A percentile compares a stretch with the other conserved stretches of the same genome.
Evolutionary conservation across 2,329 filamentous ascomycete species (phyloP).

Genomic region (Hypoxylon sp.): DNA sequence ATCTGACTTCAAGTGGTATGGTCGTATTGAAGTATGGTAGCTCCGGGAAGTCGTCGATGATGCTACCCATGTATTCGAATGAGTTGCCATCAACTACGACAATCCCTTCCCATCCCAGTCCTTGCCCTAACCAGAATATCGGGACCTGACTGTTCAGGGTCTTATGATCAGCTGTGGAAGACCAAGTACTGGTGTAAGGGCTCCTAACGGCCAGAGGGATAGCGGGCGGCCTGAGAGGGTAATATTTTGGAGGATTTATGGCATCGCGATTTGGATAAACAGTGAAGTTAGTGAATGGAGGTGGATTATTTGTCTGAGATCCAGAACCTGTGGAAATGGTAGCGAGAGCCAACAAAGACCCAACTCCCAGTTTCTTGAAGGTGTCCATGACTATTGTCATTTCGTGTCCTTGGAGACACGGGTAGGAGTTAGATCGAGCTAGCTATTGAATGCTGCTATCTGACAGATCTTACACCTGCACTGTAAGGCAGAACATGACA

Average conservation of each 20-base stretch:
- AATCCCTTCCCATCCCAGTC: constrained; percentile 65
- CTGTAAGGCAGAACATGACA: constrained; percentile 30
- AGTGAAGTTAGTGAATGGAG: constrained; percentile 32
- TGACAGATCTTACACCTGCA: constrained; percentile 24
- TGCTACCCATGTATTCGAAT: constrained; percentile 63
- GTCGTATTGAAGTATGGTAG: constrained; percentile 55
- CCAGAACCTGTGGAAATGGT: constrained; percentile 10
- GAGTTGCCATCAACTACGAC: constrained; percentile 59
- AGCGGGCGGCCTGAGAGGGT: constrained; percentile 67
- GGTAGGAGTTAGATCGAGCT: constrained; percentile 2
- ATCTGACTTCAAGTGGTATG: constrained; percentile 59
- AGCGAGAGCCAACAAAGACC: constrained; percentile 16
- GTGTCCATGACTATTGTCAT: constrained; percentile 22
- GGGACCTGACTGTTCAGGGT: constrained; percentile 83
- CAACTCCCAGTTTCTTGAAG: constrained; percentile 12
- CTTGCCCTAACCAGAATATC: constrained; percentile 79
- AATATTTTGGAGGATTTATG: constrained; percentile 55
- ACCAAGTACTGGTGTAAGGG: constrained; percentile 71
- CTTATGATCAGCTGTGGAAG: constrained; percentile 74
- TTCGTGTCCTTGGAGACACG: not conserved
- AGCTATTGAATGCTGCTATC: constrained; percentile 10
- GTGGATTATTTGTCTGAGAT: constrained; percentile 5
- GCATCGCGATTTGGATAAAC: constrained; percentile 16
- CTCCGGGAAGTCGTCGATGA: constrained; percentile 58
- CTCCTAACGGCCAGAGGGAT: constrained; percentile 71